phyloP scores from a whole-genome alignment of 1,139 yeast species.

The Yamadazyma sp. region DNA sequence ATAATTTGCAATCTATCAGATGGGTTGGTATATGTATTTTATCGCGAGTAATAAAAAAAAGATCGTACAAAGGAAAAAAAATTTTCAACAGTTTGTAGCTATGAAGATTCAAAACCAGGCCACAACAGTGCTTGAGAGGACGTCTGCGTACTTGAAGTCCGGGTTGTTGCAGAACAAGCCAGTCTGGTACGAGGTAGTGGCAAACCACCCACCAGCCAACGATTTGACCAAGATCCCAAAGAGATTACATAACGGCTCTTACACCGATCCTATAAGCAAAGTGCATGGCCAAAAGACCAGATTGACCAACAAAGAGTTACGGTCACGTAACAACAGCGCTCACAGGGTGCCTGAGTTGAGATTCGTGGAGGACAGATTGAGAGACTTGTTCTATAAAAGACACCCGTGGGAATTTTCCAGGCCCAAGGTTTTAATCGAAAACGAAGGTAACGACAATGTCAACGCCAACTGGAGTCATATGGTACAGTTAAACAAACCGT shows the following conservation, averaged over 20 bases:
- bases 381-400: conserved; percentile 80
- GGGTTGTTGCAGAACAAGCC: conserved; percentile 72
- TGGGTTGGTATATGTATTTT: too few species aligned
- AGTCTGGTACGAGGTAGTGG: conserved; percentile 84
- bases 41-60: not conserved
- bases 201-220: conserved; percentile 73
- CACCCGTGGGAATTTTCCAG: conserved; percentile 99
- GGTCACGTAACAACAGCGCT: conserved; percentile 29
- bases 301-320: conserved; percentile 23
- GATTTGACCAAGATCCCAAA: conserved; percentile 55
- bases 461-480: conserved; percentile 76
- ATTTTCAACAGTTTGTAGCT: conserved; percentile 2
- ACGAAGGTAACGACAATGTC: conserved; percentile 53
- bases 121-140: conserved; percentile 69
- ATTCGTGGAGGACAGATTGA: conserved; percentile 79
- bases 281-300: conserved; percentile 41
- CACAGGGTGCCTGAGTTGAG: conserved; percentile 62
- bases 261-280: conserved; percentile 20
- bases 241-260: conserved; percentile 21
- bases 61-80: conserved; percentile 1
- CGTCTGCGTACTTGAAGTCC: conserved; percentile 66
- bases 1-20: conserved; percentile 3
- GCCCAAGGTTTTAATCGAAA: conserved; percentile 85
- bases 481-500: conserved; percentile 67
- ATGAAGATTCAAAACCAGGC: conserved; percentile 76